Evolutionary conservation across 202 grass and related monocot genomes (phyloP).

Genomic region (Carex arenaria): DNA sequence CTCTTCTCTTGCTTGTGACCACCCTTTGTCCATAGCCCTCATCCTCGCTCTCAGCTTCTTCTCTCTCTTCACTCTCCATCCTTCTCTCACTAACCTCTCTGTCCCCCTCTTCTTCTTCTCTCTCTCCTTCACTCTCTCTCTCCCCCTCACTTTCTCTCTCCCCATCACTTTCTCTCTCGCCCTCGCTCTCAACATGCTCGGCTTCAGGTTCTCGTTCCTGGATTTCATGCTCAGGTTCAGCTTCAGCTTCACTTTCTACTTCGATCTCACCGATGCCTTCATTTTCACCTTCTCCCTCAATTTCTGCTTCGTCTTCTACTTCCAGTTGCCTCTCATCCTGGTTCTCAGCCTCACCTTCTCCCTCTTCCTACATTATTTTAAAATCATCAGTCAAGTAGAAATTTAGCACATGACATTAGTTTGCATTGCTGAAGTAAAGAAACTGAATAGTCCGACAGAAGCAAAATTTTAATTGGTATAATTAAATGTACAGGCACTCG

Average conservation of each 20-base stretch:
- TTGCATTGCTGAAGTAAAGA: neutral
- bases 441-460: conserved; percentile 7
- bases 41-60: conserved; percentile 46
- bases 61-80: conserved; percentile 68
- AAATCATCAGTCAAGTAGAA: neutral
- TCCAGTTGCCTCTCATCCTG: conserved; percentile 42
- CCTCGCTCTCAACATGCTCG: conserved; percentile 52
- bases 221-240: conserved; percentile 33
- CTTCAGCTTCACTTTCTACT: conserved; percentile 30
- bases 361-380: conserved; percentile 50
- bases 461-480: neutral
- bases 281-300: conserved; percentile 62
- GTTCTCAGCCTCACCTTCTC: conserved; percentile 63
- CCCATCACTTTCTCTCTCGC: conserved; percentile 62
- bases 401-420: neutral
- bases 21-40: conserved; percentile 62
- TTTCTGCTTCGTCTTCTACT: conserved; percentile 59
- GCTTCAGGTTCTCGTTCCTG: conserved; percentile 28
- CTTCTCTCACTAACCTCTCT: conserved; percentile 51
- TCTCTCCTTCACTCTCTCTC: conserved; percentile 81
- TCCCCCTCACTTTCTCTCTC: conserved; percentile 79
- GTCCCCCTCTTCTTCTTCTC: conserved; percentile 40
- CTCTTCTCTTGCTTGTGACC: conserved; percentile 70
- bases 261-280: conserved; percentile 58
- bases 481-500: neutral